A percentile compares a stretch with the other conserved stretches of the same genome.
Conservation (phyloP, 1,284 basidiomycete genomes). For the Austroboletus niveus region DNA sequence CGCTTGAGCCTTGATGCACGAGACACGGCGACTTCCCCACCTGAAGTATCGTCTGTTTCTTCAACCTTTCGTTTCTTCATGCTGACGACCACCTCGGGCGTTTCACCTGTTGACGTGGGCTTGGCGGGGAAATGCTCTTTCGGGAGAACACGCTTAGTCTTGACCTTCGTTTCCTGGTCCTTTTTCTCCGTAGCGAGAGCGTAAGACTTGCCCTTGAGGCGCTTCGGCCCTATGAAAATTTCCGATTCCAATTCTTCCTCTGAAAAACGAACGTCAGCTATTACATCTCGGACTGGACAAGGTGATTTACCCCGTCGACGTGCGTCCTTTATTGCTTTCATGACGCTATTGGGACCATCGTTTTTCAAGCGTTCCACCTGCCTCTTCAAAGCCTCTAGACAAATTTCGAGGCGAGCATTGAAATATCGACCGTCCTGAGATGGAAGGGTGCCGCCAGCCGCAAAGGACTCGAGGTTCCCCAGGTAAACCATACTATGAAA, state of each 20-base stretch:
- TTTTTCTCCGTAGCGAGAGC: constrained; percentile 49
- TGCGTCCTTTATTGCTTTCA: constrained; percentile 59
- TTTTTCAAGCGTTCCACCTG: constrained; percentile 70
- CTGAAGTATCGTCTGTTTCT: constrained; percentile 32
- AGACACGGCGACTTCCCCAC: constrained; percentile 33
- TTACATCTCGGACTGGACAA: constrained; percentile 5
- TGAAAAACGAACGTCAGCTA: constrained; percentile 20
- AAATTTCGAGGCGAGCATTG: constrained; percentile 70
- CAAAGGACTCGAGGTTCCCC: constrained; percentile 69
- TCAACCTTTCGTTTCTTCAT: constrained; percentile 18
- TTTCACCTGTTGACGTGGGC: constrained; percentile 40
- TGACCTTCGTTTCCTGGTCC: constrained; percentile 20
- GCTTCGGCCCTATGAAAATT: constrained; percentile 55
- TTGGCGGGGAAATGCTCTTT: constrained; percentile 28
- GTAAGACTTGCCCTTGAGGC: constrained; percentile 72
- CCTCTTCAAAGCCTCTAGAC: constrained; percentile 53
- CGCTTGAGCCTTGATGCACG: constrained; percentile 36
- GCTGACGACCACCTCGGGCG: constrained; percentile 54
- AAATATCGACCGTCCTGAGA: constrained; percentile 83
- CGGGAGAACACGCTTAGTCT: neutral
- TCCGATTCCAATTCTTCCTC: constrained; percentile 48
- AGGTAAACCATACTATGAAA: constrained; percentile 80
- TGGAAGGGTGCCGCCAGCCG: constrained; percentile 65
- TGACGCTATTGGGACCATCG: constrained; percentile 59
- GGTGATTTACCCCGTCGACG: constrained; percentile 52